Base-by-base conservation (phyloP, 139 green algal genomes). In the Helicosporidium sp. region DNA sequence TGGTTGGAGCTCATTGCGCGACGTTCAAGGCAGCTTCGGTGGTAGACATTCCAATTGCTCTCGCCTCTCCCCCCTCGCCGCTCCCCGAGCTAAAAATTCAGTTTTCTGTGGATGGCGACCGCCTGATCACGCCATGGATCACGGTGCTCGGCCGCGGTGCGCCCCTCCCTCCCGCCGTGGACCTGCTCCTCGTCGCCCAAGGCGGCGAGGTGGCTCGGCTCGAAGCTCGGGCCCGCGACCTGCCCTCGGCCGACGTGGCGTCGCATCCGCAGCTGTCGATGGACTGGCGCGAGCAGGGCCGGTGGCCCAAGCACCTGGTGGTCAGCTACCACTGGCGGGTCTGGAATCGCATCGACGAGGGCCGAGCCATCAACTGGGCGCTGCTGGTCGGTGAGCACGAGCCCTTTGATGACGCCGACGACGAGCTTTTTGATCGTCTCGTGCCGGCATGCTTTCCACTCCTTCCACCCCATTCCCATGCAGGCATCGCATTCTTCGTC, bases 251-350 rank as follows among this genome's bases (percentile, higher is more conserved):
- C 19, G 65, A 74, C 37, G 34, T 62, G 40, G 18, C 45, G 26
- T 23, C 33, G 13, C 69, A 81, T 34, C 26, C 48, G 31, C 8
- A 51, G 25, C 43, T 83, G 41, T 61, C 73, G 10, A 26, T 49
- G 1, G 69, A 84, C 48, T 79, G 73, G 33, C 41, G 42, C 17
- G 77, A 85, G 46, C 36, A 46, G 24, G 74, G 46, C 6, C 61
- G 76, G 51, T 85, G 76, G 76, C 76, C 76, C 36, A 85, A 85
- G 61, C 75, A 82, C 43, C 51, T 85, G 54, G 57, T 79, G 44
- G 58, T 83, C 33, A 16, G 20, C 10, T 37, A 37, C 31, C 31
- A 13, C 31, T 37, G 31, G 31, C 10, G 10, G 31, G 31, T 13
- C 1, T 10, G 31, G 31, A n/a, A n/a, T n/a, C n/a, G n/a, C n/a